Percentiles rank a stretch among this genome's conserved stretches.
phyloP scores from a whole-genome alignment of 2,329 filamentous ascomycete species.

The Aureobasidium pullulans region DNA sequence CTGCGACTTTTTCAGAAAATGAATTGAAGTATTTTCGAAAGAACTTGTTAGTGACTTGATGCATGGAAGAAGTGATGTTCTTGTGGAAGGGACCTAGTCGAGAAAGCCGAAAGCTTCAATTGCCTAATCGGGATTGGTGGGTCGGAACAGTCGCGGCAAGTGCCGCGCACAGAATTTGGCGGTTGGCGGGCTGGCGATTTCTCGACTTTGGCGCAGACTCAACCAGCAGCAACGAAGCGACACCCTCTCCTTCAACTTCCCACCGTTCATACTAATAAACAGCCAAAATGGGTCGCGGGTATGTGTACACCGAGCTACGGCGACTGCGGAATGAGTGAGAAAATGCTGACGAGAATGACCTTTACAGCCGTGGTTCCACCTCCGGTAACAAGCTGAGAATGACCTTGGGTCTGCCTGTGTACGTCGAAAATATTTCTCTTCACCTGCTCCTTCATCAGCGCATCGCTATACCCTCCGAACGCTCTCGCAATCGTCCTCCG shows the following conservation, averaged over 20 bases:
- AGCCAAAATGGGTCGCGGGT: constrained; percentile 34
- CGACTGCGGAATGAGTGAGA: constrained; percentile 6
- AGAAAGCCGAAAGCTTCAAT: too few species aligned
- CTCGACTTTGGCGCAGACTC: background rate
- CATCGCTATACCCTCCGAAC: constrained; percentile 4
- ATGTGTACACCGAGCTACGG: constrained; percentile 25
- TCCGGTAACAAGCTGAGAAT: constrained; percentile 99
- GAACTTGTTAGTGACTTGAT: background rate
- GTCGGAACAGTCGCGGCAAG: constrained; percentile 1
- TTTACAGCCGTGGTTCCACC: constrained; percentile 66
- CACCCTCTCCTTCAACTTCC: constrained; percentile 10
- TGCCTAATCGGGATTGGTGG: background rate
- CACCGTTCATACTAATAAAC: constrained; percentile 20
- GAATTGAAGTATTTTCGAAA: background rate
- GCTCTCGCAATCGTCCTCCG: constrained; percentile 4
- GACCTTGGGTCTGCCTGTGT: constrained; percentile 99
- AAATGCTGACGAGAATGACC: constrained; percentile 11
- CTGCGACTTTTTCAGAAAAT: constrained; percentile 1
- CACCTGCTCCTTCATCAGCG: constrained; percentile 1
- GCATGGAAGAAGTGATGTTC: background rate
- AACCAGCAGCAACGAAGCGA: constrained; percentile 18
- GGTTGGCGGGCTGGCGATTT: background rate
- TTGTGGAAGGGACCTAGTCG: background rate
- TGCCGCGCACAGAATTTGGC: constrained; percentile 11
- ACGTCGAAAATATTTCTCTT: constrained; percentile 45